Base-by-base conservation (phyloP, 2,329 filamentous ascomycete species). In the Aspergillus tanneri region DNA sequence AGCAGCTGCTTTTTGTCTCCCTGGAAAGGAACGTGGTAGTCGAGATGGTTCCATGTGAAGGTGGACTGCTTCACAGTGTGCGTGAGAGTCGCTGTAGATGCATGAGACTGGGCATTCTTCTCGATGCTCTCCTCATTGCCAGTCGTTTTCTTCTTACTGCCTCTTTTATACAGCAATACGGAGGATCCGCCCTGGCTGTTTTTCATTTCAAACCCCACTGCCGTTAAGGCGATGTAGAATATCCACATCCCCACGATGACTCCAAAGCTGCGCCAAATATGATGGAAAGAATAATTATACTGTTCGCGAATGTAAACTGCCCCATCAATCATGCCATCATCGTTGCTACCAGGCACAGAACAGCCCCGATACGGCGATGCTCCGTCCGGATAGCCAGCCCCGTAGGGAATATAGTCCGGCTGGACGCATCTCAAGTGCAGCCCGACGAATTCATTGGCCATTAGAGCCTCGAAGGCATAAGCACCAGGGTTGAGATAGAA, bases 31-130 rank as follows among this genome's bases (percentile, higher is more conserved):
- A 77, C 84, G 53, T 64, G 77, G 63, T 95, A 95, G 61, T 85
- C 88, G 43, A 96, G 81, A 47, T 87, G 78, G 63, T 90, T 87
- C 87, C 89, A 95, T 0, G 90, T 93, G 47, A 95, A 76, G 2
- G 88, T 77, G 30, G 84, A 83, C 52, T 86, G 82, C 40, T 86
- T 85, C 55, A 53, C 84, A 0, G 81, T 87, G 62, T 87, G 47
- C 2, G 50, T 35, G 4, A 65, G 51, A 0, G 53, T 47, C 5
- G 24, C 30, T 1, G 36, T 32, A 7, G 55, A 41, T 2, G 45
- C 47, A 9, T 36, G 27, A 1, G 50, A 19, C 11, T 23, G 8
- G 7, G 32, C 11, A 8, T 23, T 22, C 22, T 3, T 12, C 6
- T 49, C 18, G 10, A 8, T 14, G 4, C 28, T 47, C 19, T 46